Evolutionary conservation across 345 rosid genomes (phyloP).

Genomic region (Eucalyptus curtisii): DNA sequence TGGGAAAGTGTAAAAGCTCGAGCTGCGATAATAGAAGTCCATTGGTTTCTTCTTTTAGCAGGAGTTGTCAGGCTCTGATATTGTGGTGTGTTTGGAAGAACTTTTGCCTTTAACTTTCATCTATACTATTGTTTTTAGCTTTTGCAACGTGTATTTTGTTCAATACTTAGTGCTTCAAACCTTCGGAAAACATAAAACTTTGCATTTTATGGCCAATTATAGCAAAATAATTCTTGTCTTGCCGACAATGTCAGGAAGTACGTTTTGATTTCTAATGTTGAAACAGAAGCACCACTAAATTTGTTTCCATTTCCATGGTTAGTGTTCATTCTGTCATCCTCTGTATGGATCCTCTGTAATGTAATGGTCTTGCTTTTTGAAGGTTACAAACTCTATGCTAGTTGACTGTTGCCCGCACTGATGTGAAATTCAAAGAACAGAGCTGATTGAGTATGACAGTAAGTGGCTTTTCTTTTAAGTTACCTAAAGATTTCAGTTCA

Average conservation of each 20-base stretch:
- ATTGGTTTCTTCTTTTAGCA: background rate
- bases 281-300: background rate
- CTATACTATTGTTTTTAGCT: background rate
- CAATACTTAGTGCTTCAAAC: background rate
- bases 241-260: background rate
- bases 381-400: too few relatives aligned
- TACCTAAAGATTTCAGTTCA: background rate
- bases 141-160: background rate
- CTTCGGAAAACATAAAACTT: background rate
- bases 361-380: too few relatives aligned
- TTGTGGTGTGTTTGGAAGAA: background rate
- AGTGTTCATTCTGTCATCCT: too few relatives aligned
- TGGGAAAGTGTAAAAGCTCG: background rate
- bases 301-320: too few relatives aligned
- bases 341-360: too few relatives aligned
- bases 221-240: background rate
- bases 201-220: background rate
- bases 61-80: fast-evolving
- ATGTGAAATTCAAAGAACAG: background rate
- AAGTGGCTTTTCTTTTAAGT: background rate
- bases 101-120: background rate
- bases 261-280: background rate
- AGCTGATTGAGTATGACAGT: fast-evolving
- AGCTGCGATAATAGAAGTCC: background rate
- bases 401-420: fast-evolving